These are phyloP conservation scores for Aspergillus quadricinctus DNA, from an alignment of 2,329 filamentous ascomycete species.

Conservation along the genomic window DNA sequence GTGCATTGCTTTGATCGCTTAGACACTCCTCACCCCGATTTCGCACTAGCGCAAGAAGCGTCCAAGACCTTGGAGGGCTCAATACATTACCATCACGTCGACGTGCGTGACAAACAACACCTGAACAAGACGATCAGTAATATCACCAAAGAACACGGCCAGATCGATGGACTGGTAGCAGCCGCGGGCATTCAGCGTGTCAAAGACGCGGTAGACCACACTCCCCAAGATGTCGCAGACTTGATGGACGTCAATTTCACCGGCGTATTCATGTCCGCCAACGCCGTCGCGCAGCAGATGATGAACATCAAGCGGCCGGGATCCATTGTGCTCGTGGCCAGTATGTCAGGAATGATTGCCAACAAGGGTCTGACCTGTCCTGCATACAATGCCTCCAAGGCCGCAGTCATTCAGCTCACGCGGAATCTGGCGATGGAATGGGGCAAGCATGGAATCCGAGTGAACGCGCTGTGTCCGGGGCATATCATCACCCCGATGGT, in stretches of 20 bases:
- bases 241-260: not conserved
- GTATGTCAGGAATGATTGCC: not conserved
- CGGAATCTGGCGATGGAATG: not conserved
- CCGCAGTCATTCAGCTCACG: not conserved
- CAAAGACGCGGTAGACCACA: not conserved
- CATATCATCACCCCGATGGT: not conserved
- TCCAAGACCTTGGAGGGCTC: not conserved
- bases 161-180: not conserved
- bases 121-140: not conserved
- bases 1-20: not conserved
- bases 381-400: not conserved
- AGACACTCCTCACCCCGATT: not conserved
- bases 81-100: not conserved
- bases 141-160: not conserved
- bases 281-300: not conserved
- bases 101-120: not conserved
- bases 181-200: not conserved
- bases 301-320: not conserved
- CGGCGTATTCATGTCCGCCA: not conserved
- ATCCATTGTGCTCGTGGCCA: not conserved
- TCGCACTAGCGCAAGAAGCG: not conserved
- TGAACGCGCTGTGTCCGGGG: not conserved
- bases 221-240: not conserved
- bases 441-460: not conserved
- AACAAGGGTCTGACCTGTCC: not conserved